A percentile compares a stretch with the other conserved stretches of the same genome.
Conservation (phyloP, 208 protist genomes). For the Leishmania amazonensis region DNA sequence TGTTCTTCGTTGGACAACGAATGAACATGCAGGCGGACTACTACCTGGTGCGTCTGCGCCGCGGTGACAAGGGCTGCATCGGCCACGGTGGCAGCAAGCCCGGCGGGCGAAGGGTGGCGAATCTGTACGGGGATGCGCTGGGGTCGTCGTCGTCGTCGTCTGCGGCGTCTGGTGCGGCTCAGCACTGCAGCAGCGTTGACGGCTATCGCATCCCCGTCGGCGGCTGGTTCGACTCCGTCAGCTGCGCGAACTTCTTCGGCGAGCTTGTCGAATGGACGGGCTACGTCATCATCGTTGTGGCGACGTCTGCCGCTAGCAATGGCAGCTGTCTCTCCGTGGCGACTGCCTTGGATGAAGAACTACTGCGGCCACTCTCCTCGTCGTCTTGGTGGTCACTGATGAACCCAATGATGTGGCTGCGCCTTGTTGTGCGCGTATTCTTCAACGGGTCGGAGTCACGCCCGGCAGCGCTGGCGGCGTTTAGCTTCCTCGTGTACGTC, state of each 20-base stretch:
- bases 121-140: not conserved
- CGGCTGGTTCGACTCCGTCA: slow-evolving; percentile 67
- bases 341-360: not conserved
- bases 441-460: not conserved
- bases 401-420: not conserved
- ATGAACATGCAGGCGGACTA: slow-evolving; percentile 65
- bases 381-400: not conserved
- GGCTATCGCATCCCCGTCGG: slow-evolving; percentile 63
- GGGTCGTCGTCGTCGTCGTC: not conserved
- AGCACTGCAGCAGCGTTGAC: not conserved
- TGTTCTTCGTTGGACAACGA: slow-evolving; percentile 57
- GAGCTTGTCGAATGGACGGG: slow-evolving; percentile 82
- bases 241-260: slow-evolving; percentile 82
- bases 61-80: not conserved
- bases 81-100: not conserved
- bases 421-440: slow-evolving; percentile 1
- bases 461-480: slow-evolving; percentile 40
- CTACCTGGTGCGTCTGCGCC: slow-evolving; percentile 46
- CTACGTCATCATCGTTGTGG: slow-evolving; percentile 55
- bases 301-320: slow-evolving; percentile 21
- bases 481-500: slow-evolving; percentile 73
- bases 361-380: not conserved
- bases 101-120: not conserved
- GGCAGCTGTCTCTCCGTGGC: not conserved
- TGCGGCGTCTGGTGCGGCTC: not conserved